Percentiles rank a stretch among this genome's conserved stretches.
Evolutionary conservation across 2,329 filamentous ascomycete genomes (phyloP).

Genomic region (Colletotrichum musae): DNA sequence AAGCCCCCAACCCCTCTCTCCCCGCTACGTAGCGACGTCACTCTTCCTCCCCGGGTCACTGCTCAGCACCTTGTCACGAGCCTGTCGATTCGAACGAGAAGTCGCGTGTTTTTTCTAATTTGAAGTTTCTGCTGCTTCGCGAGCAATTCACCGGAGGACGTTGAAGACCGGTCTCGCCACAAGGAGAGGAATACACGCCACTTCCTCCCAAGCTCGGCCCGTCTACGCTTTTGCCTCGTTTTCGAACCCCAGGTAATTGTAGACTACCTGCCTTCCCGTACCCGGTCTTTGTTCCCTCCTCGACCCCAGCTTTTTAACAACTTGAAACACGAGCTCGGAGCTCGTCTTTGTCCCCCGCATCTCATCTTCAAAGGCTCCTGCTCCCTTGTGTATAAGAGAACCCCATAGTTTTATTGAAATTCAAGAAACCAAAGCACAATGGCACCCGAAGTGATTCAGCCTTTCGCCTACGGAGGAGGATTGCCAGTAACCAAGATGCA

Average conservation of each 20-base stretch:
- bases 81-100: neutral
- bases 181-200: neutral
- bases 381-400: neutral
- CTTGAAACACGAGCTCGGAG: constrained; percentile 30
- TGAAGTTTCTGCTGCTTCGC: no score
- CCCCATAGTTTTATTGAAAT: neutral
- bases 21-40: constrained; percentile 22
- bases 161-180: neutral
- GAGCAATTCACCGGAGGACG: no score
- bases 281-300: neutral
- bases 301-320: no score
- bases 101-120: constrained; percentile 4
- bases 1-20: neutral
- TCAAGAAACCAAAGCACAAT: constrained; percentile 21
- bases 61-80: neutral
- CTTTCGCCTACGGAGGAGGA: constrained; percentile 31
- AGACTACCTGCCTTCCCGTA: neutral
- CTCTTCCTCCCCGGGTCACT: neutral
- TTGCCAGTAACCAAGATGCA: constrained; percentile 51
- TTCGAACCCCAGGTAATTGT: constrained; percentile 23
- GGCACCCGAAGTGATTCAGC: constrained; percentile 43
- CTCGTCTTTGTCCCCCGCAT: neutral
- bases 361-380: neutral
- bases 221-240: constrained; percentile 3
- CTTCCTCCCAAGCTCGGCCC: neutral